These are phyloP conservation scores for Backusella tarrabulga DNA, from an alignment of 192 early-diverging fungal species.

Conservation along the genomic window DNA sequence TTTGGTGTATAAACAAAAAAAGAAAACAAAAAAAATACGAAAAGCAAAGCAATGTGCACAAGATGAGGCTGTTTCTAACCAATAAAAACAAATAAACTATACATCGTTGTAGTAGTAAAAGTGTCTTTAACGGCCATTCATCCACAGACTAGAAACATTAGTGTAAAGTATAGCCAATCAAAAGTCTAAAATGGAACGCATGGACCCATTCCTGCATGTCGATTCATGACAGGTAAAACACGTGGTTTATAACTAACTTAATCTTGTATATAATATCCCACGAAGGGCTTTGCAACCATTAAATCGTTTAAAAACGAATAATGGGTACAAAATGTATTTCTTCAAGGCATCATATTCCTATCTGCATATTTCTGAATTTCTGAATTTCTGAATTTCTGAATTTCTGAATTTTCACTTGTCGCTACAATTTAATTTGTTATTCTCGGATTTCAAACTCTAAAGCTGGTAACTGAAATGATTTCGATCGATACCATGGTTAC, in stretches of 20 bases:
- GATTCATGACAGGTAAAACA: constrained; percentile 3
- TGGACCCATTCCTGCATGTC: not conserved
- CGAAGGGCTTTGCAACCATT: not conserved
- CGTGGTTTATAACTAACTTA: not conserved
- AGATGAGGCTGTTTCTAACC: not conserved
- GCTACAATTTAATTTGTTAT: not conserved
- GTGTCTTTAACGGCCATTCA: not conserved
- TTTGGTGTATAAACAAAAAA: not conserved
- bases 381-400: not conserved
- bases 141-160: not conserved
- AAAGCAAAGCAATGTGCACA: not conserved
- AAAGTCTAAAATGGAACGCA: not conserved
- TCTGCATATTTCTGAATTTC: not conserved
- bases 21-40: not conserved
- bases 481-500: not conserved
- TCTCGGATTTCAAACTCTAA: not conserved
- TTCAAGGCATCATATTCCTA: not conserved
- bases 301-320: not conserved
- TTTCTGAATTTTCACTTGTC: not conserved
- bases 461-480: not conserved
- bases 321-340: not conserved
- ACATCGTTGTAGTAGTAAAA: not conserved
- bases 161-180: not conserved
- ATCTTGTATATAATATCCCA: not conserved
- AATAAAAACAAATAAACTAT: not conserved